These are phyloP conservation scores for Solanum lycopersicoides DNA, from an alignment of 257 asterid species.

Conservation along the genomic window DNA sequence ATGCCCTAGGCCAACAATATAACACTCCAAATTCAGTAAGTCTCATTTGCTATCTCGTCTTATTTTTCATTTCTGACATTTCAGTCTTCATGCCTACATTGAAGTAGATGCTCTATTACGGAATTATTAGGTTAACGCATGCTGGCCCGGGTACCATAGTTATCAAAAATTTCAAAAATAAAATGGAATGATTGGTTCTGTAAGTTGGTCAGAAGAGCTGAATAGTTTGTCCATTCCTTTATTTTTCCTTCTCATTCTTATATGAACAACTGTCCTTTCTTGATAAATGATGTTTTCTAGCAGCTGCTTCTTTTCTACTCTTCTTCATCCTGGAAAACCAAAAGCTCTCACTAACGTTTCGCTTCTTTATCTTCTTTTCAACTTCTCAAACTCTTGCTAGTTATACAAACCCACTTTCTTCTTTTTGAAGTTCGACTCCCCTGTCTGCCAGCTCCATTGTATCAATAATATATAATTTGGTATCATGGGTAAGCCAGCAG, in stretches of 20 bases:
- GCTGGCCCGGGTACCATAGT: background rate
- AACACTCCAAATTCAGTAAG: conserved; percentile 89
- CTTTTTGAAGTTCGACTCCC: too few relatives aligned
- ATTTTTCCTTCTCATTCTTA: background rate
- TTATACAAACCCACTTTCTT: too few relatives aligned
- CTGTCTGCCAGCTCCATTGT: too few relatives aligned
- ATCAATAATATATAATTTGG: too few relatives aligned
- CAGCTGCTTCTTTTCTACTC: background rate
- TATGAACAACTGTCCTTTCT: background rate
- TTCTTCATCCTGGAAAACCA: background rate
- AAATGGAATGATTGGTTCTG: background rate
- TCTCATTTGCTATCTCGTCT: background rate
- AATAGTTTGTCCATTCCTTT: background rate
- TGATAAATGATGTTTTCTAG: background rate
- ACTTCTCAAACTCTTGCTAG: too few relatives aligned
- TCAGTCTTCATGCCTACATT: background rate
- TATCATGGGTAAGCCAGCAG: background rate
- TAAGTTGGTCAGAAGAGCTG: background rate
- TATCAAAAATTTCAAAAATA: background rate
- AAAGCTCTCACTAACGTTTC: background rate
- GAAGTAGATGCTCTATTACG: background rate
- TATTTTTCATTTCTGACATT: background rate
- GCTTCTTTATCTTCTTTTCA: background rate
- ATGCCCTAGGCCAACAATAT: conserved; percentile 86
- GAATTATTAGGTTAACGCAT: background rate